Conservation (phyloP, 768 basidiomycete species). For the Suillus subaureus region DNA sequence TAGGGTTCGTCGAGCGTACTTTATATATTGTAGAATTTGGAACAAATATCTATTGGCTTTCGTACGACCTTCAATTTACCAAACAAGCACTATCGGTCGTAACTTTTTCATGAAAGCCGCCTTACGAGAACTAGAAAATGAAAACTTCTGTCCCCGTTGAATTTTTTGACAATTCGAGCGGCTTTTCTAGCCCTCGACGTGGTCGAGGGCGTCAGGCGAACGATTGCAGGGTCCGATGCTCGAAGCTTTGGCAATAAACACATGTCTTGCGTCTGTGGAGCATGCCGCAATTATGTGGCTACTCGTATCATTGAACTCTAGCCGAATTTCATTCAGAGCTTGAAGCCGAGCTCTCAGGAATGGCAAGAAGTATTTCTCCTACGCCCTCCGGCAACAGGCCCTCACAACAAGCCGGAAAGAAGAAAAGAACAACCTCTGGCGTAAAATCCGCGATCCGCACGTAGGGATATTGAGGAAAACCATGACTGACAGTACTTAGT, state of each 20-base stretch:
- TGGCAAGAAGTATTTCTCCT: neutral
- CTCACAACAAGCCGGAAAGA: neutral
- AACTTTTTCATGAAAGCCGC: neutral
- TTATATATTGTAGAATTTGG: neutral
- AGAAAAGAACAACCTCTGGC: neutral
- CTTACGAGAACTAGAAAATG: neutral
- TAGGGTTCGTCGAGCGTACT: neutral
- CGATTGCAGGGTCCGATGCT: neutral
- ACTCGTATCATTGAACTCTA: neutral
- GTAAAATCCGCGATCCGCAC: neutral
- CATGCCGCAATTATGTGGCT: neutral
- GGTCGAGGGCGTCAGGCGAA: neutral
- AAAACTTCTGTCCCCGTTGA: neutral
- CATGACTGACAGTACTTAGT: neutral
- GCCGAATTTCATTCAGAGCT: neutral
- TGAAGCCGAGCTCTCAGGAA: neutral
- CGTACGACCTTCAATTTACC: neutral
- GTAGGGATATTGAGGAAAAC: neutral
- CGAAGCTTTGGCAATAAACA: neutral
- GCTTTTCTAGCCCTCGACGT: neutral
- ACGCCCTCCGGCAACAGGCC: neutral
- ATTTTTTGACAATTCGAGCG: neutral
- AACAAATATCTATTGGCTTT: neutral
- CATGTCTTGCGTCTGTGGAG: neutral
- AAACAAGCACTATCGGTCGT: neutral